Base-by-base conservation (phyloP, 2,329 filamentous ascomycete genomes). In the Karstenula rhodostoma region DNA sequence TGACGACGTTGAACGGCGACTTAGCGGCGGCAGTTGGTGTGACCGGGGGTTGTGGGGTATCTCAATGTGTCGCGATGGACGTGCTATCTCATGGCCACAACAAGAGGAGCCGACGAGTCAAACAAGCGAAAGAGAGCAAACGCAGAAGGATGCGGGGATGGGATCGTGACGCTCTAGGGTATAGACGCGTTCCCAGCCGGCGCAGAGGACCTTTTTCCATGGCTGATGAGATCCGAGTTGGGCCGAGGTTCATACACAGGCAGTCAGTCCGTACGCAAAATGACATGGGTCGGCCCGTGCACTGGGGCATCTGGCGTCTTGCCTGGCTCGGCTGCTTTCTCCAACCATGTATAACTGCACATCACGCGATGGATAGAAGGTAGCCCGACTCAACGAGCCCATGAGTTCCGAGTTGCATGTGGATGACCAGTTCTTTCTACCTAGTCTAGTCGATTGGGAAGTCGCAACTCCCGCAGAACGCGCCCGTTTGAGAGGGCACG, bases 221-320 rank as follows among this genome's bases (percentile, higher is more conserved):
- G 71, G 69, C 67, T 68, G 66, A 65, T 60, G 66, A 72, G 68
- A 73, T 61, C 74, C 74, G 67, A 70, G 64, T 37, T 55, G 56
- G 59, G 51, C 67, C 67, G 74, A 77, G 74, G 73, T 74, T 68
- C 62, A 73, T 61, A 56, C 63, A 46, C 25, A 17, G 17, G 52
- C 60, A 60, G 64, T 55, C 60, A 60, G 64, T 55, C 40, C 40
- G 42, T 44, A 56, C 58, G 62, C 58, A 58, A 44, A 29, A 40
- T 48, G 44, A 46, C 35, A 42, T 40, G 37, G 12, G 40, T 8
- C 37, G 56, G 51, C 29, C 55, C 54, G 55, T 61, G 59, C 54
- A 32, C 27, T 27, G 15, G 42, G 19, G n/a, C 29, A 51, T 35
- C n/a, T n/a, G 4, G 29, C 8, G 29, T 32, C 29, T 51, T 13